Evolutionary conservation across 352 stramenopile genomes (phyloP).

Genomic region (Pythium sp.): DNA sequence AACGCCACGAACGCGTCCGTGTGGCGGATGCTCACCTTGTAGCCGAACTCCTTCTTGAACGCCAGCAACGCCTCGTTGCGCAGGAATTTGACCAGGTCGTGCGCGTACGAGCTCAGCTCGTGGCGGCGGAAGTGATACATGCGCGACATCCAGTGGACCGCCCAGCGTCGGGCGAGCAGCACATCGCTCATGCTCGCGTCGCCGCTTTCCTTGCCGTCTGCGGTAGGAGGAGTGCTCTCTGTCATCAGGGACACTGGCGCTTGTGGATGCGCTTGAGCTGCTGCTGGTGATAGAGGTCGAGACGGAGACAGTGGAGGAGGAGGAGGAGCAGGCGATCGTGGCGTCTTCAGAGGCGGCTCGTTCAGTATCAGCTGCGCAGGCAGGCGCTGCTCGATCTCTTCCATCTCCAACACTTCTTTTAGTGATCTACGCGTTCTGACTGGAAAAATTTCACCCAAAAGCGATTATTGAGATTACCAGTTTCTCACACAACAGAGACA

Average conservation of each 20-base stretch:
- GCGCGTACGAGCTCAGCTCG: constrained; percentile 50
- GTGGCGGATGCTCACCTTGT: constrained; percentile 61
- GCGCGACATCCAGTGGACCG: constrained; percentile 58
- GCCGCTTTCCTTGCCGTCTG: neutral
- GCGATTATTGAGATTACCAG: neutral
- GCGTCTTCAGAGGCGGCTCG: neutral
- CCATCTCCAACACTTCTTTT: neutral
- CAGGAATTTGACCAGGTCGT: constrained; percentile 64
- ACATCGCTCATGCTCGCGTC: constrained; percentile 50
- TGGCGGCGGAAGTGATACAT: constrained; percentile 57
- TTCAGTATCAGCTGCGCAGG: neutral
- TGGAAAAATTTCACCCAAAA: neutral
- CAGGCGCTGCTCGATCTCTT: neutral
- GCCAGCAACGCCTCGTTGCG: constrained; percentile 41
- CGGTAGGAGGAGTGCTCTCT: neutral
- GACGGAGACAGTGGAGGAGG: neutral
- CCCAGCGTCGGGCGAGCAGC: constrained; percentile 49
- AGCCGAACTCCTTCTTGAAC: constrained; percentile 55
- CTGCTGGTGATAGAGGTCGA: neutral
- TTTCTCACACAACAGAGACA: neutral
- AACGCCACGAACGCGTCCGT: constrained; percentile 53
- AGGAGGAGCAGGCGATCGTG: neutral
- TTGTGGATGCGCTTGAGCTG: neutral
- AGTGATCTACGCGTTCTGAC: neutral
- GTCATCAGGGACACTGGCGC: neutral